Conservation (phyloP, 208 protist genomes). For the Trypanosoma cruzi region DNA sequence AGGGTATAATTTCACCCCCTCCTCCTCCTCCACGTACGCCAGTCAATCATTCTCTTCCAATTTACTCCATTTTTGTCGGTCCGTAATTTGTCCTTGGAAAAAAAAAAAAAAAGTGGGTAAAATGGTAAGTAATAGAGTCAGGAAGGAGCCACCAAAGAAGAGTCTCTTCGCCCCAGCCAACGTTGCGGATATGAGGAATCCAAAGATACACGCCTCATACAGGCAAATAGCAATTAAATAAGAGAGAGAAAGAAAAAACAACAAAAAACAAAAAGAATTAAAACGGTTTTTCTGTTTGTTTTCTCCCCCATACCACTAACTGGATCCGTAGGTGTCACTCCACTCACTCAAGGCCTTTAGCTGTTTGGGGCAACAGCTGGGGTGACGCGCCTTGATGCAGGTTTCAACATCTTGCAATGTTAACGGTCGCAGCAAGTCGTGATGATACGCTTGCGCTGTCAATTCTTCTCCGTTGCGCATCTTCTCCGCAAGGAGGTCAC, state of each 20-base stretch:
- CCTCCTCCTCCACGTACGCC: too few species aligned
- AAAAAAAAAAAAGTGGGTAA: too few species aligned
- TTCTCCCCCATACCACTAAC: not conserved
- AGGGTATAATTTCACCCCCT: too few species aligned
- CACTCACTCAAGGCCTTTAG: slow-evolving; percentile 24
- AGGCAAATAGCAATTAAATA: not conserved
- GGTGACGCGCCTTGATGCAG: slow-evolving; percentile 13
- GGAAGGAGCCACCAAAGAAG: too few species aligned
- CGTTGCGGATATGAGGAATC: not conserved
- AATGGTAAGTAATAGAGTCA: too few species aligned
- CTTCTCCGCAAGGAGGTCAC: slow-evolving; percentile 23
- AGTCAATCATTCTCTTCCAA: too few species aligned
- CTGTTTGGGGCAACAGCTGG: slow-evolving; percentile 25
- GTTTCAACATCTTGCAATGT: slow-evolving; percentile 24
- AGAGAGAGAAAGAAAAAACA: too few species aligned
- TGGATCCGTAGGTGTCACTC: slow-evolving; percentile 23
- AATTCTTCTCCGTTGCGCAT: slow-evolving; percentile 19
- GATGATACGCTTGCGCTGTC: slow-evolving; percentile 1
- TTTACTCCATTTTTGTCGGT: too few species aligned
- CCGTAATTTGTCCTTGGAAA: too few species aligned
- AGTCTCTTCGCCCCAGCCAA: too few species aligned
- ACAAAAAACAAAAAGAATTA: too few species aligned
- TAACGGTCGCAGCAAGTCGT: slow-evolving; percentile 14
- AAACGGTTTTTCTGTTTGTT: too few species aligned
- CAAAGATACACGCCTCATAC: not conserved